Evolutionary conservation across 108 stramenopile species (phyloP).

Genomic region (Cyclostephanos tholiformis): DNA sequence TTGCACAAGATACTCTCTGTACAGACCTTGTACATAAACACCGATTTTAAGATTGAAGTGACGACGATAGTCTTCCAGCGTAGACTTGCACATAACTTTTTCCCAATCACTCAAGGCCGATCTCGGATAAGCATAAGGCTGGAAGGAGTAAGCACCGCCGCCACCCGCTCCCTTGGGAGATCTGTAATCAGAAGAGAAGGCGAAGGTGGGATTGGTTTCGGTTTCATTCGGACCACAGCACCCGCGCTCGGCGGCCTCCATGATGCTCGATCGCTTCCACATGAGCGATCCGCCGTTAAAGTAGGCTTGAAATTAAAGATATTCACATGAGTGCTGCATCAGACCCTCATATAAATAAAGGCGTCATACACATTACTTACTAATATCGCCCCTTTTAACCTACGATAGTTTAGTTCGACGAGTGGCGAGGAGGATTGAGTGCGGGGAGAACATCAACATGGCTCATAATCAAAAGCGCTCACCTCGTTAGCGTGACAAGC

Average conservation of each 20-base stretch:
- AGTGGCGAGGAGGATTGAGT: background rate
- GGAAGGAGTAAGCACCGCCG: slow-evolving; percentile 44
- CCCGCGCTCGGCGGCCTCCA: slow-evolving; percentile 49
- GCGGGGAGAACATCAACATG: background rate
- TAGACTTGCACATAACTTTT: slow-evolving; percentile 48
- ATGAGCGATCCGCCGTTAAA: slow-evolving; percentile 67
- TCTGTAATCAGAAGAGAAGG: slow-evolving; percentile 4
- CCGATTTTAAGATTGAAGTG: slow-evolving; percentile 63
- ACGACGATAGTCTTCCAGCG: slow-evolving; percentile 57
- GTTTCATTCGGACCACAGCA: slow-evolving; percentile 40
- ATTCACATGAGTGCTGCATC: too few species aligned
- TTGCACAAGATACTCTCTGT: background rate
- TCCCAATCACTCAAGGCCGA: slow-evolving; percentile 43
- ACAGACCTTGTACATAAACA: slow-evolving; percentile 60
- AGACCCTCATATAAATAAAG: too few species aligned
- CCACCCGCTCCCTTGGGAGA: slow-evolving; percentile 16
- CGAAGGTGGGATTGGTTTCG: slow-evolving; percentile 17
- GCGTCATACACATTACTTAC: too few species aligned
- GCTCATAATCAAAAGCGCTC: background rate
- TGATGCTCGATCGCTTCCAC: slow-evolving; percentile 52
- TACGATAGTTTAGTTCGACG: background rate
- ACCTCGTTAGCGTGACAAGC: slow-evolving; percentile 67
- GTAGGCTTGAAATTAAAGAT: too few species aligned
- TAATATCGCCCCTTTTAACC: slow-evolving; percentile 54
- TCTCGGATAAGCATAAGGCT: slow-evolving; percentile 58